Conservation (phyloP, 306 rosid species). For the Cucurbita moschata region DNA sequence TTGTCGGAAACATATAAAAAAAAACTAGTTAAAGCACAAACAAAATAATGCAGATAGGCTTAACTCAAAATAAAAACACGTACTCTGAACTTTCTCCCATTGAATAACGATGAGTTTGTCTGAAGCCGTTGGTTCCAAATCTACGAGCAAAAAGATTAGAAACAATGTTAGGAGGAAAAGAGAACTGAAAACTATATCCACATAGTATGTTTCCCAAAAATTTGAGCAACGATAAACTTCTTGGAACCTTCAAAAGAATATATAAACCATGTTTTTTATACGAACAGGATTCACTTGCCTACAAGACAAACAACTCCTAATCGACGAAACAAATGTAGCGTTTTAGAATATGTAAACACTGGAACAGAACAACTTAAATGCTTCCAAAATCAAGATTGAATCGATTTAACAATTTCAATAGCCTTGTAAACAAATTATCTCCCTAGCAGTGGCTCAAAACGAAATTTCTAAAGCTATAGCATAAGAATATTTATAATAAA, state of each 20-base stretch:
- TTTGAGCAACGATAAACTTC: not conserved
- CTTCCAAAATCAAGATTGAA: not conserved
- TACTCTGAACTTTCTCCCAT: conserved; percentile 81
- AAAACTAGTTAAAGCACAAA: not conserved
- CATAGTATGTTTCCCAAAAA: not conserved
- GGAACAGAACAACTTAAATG: not conserved
- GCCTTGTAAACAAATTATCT: not conserved
- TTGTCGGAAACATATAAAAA: not conserved
- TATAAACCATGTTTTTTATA: not conserved
- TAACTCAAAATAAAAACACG: not conserved
- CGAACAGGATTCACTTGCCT: not conserved
- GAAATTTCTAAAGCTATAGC: not conserved
- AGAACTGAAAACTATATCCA: not conserved
- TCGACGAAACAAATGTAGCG: not conserved
- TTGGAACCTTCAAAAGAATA: not conserved
- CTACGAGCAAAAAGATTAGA: conserved; percentile 12
- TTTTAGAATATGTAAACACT: not conserved
- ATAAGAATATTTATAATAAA: not conserved
- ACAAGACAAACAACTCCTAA: not conserved
- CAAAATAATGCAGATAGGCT: not conserved
- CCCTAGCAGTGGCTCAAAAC: not conserved
- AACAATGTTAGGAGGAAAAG: not conserved
- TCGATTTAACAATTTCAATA: not conserved
- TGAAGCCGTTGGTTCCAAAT: conserved; percentile 63
- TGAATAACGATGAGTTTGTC: conserved; percentile 53